Evolutionary conservation across 2,329 filamentous ascomycete genomes (phyloP).

Genomic region (Talaromyces pinophilus): DNA sequence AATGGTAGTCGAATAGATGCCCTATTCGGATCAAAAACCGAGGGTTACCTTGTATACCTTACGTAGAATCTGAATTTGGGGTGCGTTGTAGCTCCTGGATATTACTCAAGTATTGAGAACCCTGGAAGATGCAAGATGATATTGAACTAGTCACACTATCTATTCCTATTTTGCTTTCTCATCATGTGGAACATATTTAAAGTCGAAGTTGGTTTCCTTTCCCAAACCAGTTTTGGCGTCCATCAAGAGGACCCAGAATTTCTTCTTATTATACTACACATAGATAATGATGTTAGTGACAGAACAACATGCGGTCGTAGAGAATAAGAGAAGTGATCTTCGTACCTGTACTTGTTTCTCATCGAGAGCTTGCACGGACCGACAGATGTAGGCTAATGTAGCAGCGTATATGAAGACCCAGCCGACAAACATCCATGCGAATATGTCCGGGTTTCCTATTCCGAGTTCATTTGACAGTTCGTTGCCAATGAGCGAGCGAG

Average conservation of each 20-base stretch:
- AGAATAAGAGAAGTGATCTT: not conserved
- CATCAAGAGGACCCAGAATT: not conserved
- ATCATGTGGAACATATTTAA: constrained; percentile 57
- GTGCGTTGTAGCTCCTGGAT: not conserved
- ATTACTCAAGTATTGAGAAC: not conserved
- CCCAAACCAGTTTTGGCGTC: constrained; percentile 63
- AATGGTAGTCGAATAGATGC: not conserved
- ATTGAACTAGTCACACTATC: not conserved
- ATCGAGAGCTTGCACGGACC: not conserved
- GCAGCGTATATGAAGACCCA: not conserved
- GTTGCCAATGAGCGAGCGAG: constrained; percentile 69
- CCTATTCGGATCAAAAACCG: not conserved
- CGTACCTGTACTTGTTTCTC: not conserved
- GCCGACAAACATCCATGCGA: constrained; percentile 51
- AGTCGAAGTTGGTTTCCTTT: constrained; percentile 64
- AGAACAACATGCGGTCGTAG: not conserved
- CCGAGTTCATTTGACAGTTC: constrained; percentile 62
- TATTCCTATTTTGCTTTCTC: not conserved
- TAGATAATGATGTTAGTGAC: not conserved
- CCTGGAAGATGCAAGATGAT: not conserved
- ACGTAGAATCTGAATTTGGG: not conserved
- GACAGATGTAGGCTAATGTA: constrained; percentile 47
- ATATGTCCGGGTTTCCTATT: constrained; percentile 57
- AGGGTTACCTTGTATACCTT: not conserved
- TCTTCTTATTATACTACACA: not conserved